Evolutionary conservation across 2,329 filamentous ascomycete species (phyloP).

Genomic region (Fulvia fulva): DNA sequence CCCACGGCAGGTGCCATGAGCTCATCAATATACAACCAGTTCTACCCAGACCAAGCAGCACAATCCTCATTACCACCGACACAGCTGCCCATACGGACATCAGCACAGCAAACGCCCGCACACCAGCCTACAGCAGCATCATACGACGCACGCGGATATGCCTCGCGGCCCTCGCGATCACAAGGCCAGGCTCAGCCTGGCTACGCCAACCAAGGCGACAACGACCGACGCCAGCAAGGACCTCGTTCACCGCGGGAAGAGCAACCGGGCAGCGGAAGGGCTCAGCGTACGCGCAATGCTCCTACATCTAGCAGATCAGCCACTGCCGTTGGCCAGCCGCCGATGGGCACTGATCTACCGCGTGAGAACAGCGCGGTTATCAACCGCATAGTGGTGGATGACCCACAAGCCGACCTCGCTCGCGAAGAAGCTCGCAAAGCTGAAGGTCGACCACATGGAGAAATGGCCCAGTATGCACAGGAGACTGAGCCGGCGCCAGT

Average conservation of each 20-base stretch:
- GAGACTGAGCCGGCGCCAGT: conserved; percentile 28
- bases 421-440: conserved; percentile 67
- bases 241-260: conserved; percentile 44
- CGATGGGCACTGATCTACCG: conserved; percentile 52
- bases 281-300: conserved; percentile 32
- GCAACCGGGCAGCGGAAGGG: conserved; percentile 43
- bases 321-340: conserved; percentile 51
- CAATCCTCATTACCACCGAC: conserved; percentile 17
- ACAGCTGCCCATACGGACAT: conserved; percentile 27
- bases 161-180: conserved; percentile 29
- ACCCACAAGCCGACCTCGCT: conserved; percentile 68
- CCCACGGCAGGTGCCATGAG: conserved; percentile 54
- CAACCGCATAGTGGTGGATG: conserved; percentile 70
- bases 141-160: conserved; percentile 26
- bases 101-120: conserved; percentile 21
- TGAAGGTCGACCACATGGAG: conserved; percentile 50
- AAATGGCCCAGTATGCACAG: conserved; percentile 47
- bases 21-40: conserved; percentile 75
- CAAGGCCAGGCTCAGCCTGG: conserved; percentile 32
- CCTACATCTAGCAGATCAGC: conserved; percentile 44
- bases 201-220: conserved; percentile 42
- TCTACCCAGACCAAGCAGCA: conserved; percentile 35
- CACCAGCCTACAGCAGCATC: conserved; percentile 16
- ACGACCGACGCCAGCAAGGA: conserved; percentile 34
- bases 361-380: conserved; percentile 77